Base-by-base conservation (phyloP, 2,329 filamentous ascomycete genomes). In the Cytospora schulzeri region DNA sequence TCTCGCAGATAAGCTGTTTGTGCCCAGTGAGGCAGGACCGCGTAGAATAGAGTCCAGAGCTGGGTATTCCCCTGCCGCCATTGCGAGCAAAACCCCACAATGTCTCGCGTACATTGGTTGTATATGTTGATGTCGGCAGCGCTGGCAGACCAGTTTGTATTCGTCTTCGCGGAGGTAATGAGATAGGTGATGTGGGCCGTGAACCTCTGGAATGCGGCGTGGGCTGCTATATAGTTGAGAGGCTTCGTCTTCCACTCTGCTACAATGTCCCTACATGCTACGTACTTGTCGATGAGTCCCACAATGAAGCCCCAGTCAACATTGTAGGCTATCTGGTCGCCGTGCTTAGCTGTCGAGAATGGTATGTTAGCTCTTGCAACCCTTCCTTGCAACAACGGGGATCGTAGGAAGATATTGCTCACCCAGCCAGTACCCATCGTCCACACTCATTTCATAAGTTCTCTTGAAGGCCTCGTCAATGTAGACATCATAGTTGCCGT, bases 391-490 rank as follows among this genome's bases (percentile, higher is more conserved):
- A 3, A 12, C 28, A 3, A 11, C 31, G 11, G 15, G 4, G 3
- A 0, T 26, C 8, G 5, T n/a, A 14, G 24, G 11, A 22, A 4
- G 15, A 35, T n/a, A 3, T 41, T 14, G 28, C 60, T 62, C 17
- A 56, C 38, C 52, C 41, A 62, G n/a, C 60, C 52, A 62, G 26
- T 35, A 26, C 12, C 60, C 52, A 11, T 62, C 60, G 17, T 26
- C 19, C n/a, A 35, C 3, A 7, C 14, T 35, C 2, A 50, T 22
- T 0, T n/a, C 7, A 15, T 50, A 51, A 41, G 45, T 35, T 1
- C 14, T 28, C 9, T 35, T 15, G n/a, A 56, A 56, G 5, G 19
- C 2, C 1, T 28, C 22, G 5, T 14, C 14, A n/a, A 62, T 28
- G 1, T 5, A 62, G 7, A 1, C 6, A 8, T 62, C 52, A 28